Percentiles rank a stretch among this genome's conserved stretches.
Evolutionary conservation across 805 yeast genomes (phyloP).

Genomic region (Huiozyma sinensis): DNA sequence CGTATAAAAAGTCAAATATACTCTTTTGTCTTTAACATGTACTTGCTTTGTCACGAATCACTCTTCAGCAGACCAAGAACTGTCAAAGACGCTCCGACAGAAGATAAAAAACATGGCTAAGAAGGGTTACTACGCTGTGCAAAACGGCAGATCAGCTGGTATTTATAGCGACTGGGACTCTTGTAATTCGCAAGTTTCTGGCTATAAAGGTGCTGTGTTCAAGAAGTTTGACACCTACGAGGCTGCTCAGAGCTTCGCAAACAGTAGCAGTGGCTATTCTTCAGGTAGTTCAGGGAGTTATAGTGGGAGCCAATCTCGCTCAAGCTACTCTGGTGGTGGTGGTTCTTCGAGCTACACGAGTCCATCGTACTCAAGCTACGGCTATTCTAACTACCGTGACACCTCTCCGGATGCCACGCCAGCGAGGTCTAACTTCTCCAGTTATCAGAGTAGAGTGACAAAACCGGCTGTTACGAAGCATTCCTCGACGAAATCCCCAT

Average conservation of each 20-base stretch:
- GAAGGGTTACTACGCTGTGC: conserved; percentile 41
- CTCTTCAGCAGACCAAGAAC: too few relatives aligned
- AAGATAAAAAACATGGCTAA: conserved; percentile 8
- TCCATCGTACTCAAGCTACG: neutral
- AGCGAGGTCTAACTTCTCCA: neutral
- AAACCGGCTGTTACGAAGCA: neutral
- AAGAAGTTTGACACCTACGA: conserved; percentile 40
- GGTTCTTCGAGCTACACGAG: neutral
- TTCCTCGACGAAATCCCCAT: conserved; percentile 3
- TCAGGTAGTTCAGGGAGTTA: neutral
- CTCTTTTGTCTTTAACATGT: too few relatives aligned
- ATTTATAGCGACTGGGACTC: conserved; percentile 51
- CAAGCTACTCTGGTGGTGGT: neutral
- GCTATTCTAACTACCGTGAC: neutral
- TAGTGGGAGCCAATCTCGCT: neutral
- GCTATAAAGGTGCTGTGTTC: conserved; percentile 45
- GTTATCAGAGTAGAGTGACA: neutral
- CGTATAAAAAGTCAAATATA: too few relatives aligned
- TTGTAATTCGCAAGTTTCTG: conserved; percentile 41
- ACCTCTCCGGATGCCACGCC: too few relatives aligned
- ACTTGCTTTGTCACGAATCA: too few relatives aligned
- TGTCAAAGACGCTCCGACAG: too few relatives aligned
- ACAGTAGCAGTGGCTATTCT: conserved; percentile 3
- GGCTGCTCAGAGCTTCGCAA: conserved; percentile 40
- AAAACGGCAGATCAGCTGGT: conserved; percentile 44